Conservation (phyloP, 768 basidiomycete genomes). For the Myochromella boudieri region DNA sequence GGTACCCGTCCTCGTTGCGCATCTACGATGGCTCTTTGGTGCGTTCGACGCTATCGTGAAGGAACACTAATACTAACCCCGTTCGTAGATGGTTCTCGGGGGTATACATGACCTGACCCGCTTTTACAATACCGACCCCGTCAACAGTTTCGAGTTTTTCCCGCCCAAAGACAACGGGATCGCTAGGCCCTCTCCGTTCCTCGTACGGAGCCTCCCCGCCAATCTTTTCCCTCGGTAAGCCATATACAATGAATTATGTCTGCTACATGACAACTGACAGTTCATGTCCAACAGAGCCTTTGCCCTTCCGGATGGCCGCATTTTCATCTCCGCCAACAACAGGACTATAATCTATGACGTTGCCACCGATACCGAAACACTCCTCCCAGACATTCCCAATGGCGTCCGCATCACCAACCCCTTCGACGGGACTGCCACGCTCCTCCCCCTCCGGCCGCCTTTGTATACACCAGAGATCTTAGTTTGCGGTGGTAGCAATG, state of each 20-base stretch:
- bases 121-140: not conserved
- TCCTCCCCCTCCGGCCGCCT: constrained; percentile 34
- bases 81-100: constrained; percentile 18
- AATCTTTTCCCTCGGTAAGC: constrained; percentile 20
- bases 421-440: constrained; percentile 33
- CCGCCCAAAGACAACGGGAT: constrained; percentile 37
- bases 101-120: not conserved
- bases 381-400: constrained; percentile 41
- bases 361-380: constrained; percentile 35
- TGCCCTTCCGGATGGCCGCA: constrained; percentile 36
- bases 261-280: no score
- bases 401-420: constrained; percentile 39
- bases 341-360: constrained; percentile 40
- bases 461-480: constrained; percentile 43
- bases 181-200: constrained; percentile 1
- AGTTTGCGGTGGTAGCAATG: constrained; percentile 42
- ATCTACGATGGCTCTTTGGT: constrained; percentile 32
- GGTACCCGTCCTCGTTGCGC: constrained; percentile 40
- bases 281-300: not conserved
- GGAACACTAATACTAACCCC: no score
- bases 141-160: constrained; percentile 31
- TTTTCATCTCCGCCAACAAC: constrained; percentile 38
- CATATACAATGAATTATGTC: no score
- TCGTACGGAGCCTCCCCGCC: constrained; percentile 16
- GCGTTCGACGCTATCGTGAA: not conserved